Evolutionary conservation across 2,329 filamentous ascomycete species (phyloP), one percentile per base, ranked within the genome.

Genomic region (Microdochium nivale): DNA sequence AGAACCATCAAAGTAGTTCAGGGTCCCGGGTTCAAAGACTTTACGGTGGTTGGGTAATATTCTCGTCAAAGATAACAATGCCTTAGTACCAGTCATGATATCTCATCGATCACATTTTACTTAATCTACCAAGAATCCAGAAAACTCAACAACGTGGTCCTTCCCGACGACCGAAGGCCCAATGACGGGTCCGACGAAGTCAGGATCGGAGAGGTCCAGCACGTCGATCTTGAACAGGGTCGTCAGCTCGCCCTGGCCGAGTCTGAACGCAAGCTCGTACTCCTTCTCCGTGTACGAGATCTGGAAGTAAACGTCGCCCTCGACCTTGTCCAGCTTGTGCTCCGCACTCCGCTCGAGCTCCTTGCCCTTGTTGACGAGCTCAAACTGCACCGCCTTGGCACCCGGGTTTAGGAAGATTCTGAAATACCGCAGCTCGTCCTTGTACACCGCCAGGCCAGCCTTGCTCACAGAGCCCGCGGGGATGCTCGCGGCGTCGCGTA

Each of bases 101-200:
- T n/a, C n/a, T n/a, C n/a, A n/a, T n/a, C n/a, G n/a, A n/a, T n/a
- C n/a, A n/a, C n/a, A n/a, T n/a, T n/a, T 30, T 11, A 11, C 27
- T 30, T 44, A 44, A 13, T 44, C 40, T 23, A 44, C 40, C 5
- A 5, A 21, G 21, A 44, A 44, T 7, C 40, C 40, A 21, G 40
- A 44, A 13, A 44, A 44, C 19, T 44, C 19, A 5, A 44, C 40
- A 23, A 19, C n/a, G 19, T 44, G 19, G 19, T 49, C 46, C 30
- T 50, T 25, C 11, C 50, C 55, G n/a, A 58, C 53, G 16, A 62
- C 62, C 46, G 62, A 68, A 1, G 62, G 40, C 1, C 65, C 65
- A 50, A 68, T 58, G 0, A 67, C 56, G 1, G 66, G 64, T 0
- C 65, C 65, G 1, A 64, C 62, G 52, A 68, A 67, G 52, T 68